Evolutionary conservation across 192 early-diverging fungal genomes (phyloP).

Genomic region (Coemansia furcata): DNA sequence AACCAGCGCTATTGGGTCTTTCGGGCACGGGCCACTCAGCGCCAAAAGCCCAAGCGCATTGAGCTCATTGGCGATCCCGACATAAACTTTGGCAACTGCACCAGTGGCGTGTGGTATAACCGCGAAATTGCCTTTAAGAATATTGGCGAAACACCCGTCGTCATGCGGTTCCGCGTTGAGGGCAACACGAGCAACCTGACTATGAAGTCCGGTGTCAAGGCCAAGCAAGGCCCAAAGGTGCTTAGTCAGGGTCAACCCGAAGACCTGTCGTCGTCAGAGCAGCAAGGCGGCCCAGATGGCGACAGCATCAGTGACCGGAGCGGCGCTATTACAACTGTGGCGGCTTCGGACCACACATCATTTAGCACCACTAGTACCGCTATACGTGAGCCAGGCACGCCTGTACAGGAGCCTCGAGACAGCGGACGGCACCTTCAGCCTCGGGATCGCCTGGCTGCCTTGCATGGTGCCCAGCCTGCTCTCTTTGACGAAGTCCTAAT

Average conservation of each 20-base stretch:
- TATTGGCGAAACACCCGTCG: conserved; percentile 68
- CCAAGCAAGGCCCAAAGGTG: neutral
- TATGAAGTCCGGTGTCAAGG: conserved; percentile 20
- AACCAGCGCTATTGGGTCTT: conserved; percentile 80
- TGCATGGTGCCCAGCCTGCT: conserved; percentile 19
- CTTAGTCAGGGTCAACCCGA: neutral
- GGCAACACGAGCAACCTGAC: conserved; percentile 32
- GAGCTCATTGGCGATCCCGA: conserved; percentile 62
- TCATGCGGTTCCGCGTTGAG: conserved; percentile 67
- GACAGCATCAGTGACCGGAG: neutral
- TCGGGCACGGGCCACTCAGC: conserved; percentile 72
- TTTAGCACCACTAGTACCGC: neutral
- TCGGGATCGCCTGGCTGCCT: neutral
- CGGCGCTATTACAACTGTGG: neutral
- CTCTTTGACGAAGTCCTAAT: conserved; percentile 78
- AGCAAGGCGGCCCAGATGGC: neutral
- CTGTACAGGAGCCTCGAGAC: neutral
- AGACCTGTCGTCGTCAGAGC: neutral
- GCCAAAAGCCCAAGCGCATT: conserved; percentile 62
- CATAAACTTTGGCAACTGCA: conserved; percentile 94
- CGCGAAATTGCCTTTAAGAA: conserved; percentile 81
- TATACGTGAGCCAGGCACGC: neutral
- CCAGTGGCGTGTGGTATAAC: conserved; percentile 82
- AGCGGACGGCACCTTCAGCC: conserved; percentile 2
- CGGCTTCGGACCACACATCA: neutral